Base-by-base conservation (phyloP, 768 basidiomycete genomes). In the Harrya chromipes region DNA sequence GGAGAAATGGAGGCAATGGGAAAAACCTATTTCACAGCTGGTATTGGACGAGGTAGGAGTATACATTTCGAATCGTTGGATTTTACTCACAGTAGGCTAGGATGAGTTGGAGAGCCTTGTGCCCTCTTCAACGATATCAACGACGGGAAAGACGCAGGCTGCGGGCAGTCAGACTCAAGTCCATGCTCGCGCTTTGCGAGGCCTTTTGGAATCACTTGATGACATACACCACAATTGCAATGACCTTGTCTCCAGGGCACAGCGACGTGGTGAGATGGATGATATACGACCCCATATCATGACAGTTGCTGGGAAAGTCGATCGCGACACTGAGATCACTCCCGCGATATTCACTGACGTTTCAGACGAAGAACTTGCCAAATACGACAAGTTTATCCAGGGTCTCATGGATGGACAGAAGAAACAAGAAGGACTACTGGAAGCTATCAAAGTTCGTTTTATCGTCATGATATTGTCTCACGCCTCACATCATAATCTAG, bases 1-100 rank as follows among this genome's bases (percentile, higher is more conserved):
- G 17, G 72, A 78, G 53, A 94, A 97, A 67, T 97, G 91, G 89
- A 84, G 84, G 34, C 82, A 94, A 59, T 95, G 92, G 92, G 85
- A 87, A 59, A 74, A 75, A 13, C 76, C 75, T 39, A 84, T 99
- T 37, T 68, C 70, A 13, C 77, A 87, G 40, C 73, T 99, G 35
- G 85, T 82, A 3, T 79, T 81, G 74, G 83, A 82, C 65, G 83
- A 79, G 67, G 82, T 79, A 56, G 21, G 43, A 19, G 17, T 21
- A 38, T 34, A 42, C 31, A 26, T 6, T 7, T 46, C 38, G 33
- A 36, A 17, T 12, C 35, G 11, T 46, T 12, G 23, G 26, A 24
- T 10, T 8, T 5, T 38, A 19, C 59, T 56, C 53, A 57, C 14
- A 21, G 29, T 6, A 11, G 13, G 52, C 41, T 49, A 91, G 90